Evolutionary conservation across 2,329 filamentous ascomycete species (phyloP), one percentile per base, ranked within the genome.

Genomic region (Fusarium nygamai): DNA sequence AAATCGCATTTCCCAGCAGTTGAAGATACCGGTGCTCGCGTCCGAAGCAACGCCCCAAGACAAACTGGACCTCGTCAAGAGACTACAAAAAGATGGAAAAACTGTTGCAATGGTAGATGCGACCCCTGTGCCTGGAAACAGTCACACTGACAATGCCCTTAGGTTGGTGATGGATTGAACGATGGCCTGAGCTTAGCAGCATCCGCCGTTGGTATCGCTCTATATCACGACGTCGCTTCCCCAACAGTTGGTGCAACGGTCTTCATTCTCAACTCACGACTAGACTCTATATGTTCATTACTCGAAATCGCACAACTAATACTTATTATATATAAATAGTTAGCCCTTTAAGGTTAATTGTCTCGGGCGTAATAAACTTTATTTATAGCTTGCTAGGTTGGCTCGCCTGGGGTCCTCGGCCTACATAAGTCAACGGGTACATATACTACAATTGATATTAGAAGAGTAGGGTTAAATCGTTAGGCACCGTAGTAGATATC

Each of bases 111-210:
- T 56, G 53, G 36, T 56, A 12, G 3, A 17, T 41, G 0, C 3
- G 0, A 0, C 19, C 2, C 36, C 6, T 2, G 10, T 12, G 19
- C 5, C 19, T 20, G 20, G 3, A 6, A 12, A 38, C 0, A 38
- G 19, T 20, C 11, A 38, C 19, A 38, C 36, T 56, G 6, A 56
- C 24, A 39, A 12, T 7, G 8, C 4, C 11, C 6, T 1, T 2
- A 56, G 51, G 51, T 56, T 4, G 36, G 53, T 1, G 53, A 56
- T 24, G 53, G 38, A 29, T 7, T 56, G 4, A 56, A 56, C 11
- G 53, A 56, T 24, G 38, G 27, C 2, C 17, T 38, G 36, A 43
- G 53, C 12, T 43, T 56, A 19, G 53, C 53, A 19, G 53, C 38
- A 33, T 38, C 36, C 14, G 53, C 43, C 9, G 27, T 43, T 19